phyloP scores from a whole-genome alignment of 2,329 filamentous ascomycete genomes.

The Monilinia laxa region DNA sequence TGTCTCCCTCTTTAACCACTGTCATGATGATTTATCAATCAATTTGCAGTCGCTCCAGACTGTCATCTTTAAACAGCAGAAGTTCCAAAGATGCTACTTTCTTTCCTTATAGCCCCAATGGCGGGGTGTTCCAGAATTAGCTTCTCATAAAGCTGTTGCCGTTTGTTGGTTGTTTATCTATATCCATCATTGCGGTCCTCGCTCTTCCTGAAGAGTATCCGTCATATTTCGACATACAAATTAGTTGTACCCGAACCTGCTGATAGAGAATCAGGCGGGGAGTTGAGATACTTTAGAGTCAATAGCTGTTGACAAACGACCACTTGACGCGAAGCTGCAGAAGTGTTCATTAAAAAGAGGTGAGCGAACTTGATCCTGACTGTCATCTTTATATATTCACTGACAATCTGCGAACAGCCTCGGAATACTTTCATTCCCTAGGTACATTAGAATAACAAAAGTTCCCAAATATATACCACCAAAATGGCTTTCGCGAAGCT shows the following conservation, averaged over 20 bases:
- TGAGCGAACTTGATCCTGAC: background rate
- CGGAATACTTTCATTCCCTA: slow-evolving; percentile 7
- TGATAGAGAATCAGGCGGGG: slow-evolving; percentile 4
- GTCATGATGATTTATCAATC: slow-evolving; percentile 36
- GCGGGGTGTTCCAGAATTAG: slow-evolving; percentile 38
- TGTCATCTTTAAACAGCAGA: slow-evolving; percentile 31
- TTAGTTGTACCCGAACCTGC: slow-evolving; percentile 24
- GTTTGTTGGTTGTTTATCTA: slow-evolving; percentile 32
- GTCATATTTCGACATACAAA: slow-evolving; percentile 27
- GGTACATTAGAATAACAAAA: slow-evolving; percentile 8
- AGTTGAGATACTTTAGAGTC: background rate
- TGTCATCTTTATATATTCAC: slow-evolving; percentile 9
- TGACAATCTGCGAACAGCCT: slow-evolving; percentile 23
- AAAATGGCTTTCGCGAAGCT: slow-evolving; percentile 37
- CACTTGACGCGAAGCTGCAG: background rate
- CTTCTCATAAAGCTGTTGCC: slow-evolving; percentile 29
- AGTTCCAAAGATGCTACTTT: slow-evolving; percentile 36
- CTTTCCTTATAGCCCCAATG: slow-evolving; percentile 39
- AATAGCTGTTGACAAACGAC: background rate
- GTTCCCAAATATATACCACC: background rate
- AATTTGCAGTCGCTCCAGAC: slow-evolving; percentile 34
- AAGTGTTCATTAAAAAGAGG: background rate
- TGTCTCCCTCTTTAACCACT: slow-evolving; percentile 30
- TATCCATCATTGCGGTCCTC: slow-evolving; percentile 34
- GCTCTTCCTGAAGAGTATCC: slow-evolving; percentile 30